These are phyloP conservation scores for Phytophthora sp. DNA, from an alignment of 352 stramenopile genomes.

Conservation along the genomic window DNA sequence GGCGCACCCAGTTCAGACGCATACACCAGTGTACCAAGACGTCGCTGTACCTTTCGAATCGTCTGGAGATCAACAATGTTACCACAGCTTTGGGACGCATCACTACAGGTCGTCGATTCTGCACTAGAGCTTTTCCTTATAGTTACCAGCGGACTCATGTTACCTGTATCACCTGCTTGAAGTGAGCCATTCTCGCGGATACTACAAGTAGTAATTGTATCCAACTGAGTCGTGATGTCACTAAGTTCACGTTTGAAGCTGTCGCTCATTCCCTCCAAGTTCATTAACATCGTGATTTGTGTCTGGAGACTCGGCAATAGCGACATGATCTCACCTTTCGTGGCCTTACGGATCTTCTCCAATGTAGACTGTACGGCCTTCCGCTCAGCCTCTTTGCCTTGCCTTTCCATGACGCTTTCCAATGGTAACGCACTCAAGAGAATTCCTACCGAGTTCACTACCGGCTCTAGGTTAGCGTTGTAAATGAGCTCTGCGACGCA, in stretches of 20 bases:
- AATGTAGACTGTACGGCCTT: conserved; percentile 77
- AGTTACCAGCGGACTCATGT: conserved; percentile 2
- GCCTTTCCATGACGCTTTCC: conserved; percentile 67
- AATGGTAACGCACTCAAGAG: conserved; percentile 75
- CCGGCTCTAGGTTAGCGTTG: conserved; percentile 48
- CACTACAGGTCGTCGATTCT: no score
- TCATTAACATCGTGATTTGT: conserved; percentile 58
- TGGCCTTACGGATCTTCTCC: conserved; percentile 83
- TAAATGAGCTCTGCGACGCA: conserved; percentile 84
- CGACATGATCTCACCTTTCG: conserved; percentile 75
- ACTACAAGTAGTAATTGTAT: no score
- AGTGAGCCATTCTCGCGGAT: conserved; percentile 38
- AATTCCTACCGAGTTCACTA: conserved; percentile 43
- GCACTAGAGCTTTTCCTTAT: conserved; percentile 24
- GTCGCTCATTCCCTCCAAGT: conserved; percentile 57
- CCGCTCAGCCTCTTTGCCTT: conserved; percentile 78
- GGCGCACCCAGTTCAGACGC: conserved; percentile 62
- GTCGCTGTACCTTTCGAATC: conserved; percentile 83
- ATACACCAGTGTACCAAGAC: conserved; percentile 76
- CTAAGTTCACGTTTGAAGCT: conserved; percentile 63
- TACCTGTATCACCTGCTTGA: conserved; percentile 11
- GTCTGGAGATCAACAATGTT: conserved; percentile 65
- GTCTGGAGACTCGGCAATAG: conserved; percentile 68
- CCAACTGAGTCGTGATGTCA: conserved; percentile 52
- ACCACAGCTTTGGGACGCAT: conserved; percentile 6